These are phyloP conservation scores for Ananas comosus DNA, from an alignment of 176 grass and related monocot species.

Conservation along the genomic window DNA sequence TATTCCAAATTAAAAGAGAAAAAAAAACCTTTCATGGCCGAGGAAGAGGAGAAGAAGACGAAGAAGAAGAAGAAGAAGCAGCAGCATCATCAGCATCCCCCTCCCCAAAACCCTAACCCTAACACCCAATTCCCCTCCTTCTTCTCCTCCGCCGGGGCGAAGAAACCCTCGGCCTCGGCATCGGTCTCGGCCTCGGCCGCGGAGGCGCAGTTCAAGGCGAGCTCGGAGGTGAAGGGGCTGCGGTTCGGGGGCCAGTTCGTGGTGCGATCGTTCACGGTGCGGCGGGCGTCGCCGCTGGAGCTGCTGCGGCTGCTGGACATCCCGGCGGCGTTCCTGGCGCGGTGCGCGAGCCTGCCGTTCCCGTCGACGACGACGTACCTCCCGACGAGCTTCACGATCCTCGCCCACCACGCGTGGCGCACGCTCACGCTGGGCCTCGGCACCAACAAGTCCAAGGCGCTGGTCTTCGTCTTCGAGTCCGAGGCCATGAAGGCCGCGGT, in stretches of 20 bases:
- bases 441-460: slow-evolving; percentile 91
- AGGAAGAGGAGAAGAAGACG: no score
- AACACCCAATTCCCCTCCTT: no score
- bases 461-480: slow-evolving; percentile 90
- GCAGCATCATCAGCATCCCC: no score
- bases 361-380: slow-evolving; percentile 73
- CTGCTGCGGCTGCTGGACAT: slow-evolving; percentile 88
- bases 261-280: slow-evolving; percentile 94
- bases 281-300: slow-evolving; percentile 82
- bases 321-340: slow-evolving; percentile 75
- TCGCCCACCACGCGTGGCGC: slow-evolving; percentile 97
- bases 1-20: no score
- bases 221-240: slow-evolving; percentile 78
- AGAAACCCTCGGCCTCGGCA: no score
- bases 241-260: slow-evolving; percentile 90
- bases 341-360: slow-evolving; percentile 86
- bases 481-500: slow-evolving; percentile 80
- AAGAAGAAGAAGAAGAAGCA: no score
- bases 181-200: neutral
- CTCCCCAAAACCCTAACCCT: no score
- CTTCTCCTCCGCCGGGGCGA: no score
- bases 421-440: slow-evolving; percentile 90
- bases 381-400: slow-evolving; percentile 96
- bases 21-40: no score
- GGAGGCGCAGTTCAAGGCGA: slow-evolving; percentile 69